These are phyloP conservation scores for Circinella umbellata DNA, from an alignment of 371 early-diverging fungal genomes.

Conservation along the genomic window DNA sequence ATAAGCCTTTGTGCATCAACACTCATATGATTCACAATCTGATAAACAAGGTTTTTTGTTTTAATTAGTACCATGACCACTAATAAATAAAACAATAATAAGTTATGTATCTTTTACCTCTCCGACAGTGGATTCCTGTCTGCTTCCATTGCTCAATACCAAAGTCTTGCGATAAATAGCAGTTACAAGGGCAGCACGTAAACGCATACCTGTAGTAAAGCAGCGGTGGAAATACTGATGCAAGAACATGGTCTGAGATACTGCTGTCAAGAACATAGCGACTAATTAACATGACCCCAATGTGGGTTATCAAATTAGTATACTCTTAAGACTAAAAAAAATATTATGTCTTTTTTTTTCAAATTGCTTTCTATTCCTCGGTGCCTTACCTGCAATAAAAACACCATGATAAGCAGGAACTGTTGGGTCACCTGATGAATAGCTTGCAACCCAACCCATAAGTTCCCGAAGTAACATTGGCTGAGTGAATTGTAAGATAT, in stretches of 20 bases:
- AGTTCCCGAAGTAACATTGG: constrained; percentile 79
- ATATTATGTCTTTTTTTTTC: neutral
- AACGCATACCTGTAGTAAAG: constrained; percentile 79
- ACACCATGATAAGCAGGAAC: constrained; percentile 69
- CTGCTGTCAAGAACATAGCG: constrained; percentile 82
- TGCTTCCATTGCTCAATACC: constrained; percentile 77
- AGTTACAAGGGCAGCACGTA: constrained; percentile 84
- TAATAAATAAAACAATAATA: neutral
- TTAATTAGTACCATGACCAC: neutral
- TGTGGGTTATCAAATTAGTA: neutral
- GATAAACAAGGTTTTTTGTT: neutral
- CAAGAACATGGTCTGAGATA: constrained; percentile 83
- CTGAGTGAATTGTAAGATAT: constrained; percentile 85
- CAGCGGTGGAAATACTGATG: constrained; percentile 93
- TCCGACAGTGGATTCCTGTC: constrained; percentile 84
- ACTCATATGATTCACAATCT: constrained; percentile 92
- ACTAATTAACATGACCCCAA: constrained; percentile 18
- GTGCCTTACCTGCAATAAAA: constrained; percentile 54
- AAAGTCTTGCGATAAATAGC: constrained; percentile 90
- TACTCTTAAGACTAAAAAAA: neutral
- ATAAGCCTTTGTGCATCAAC: constrained; percentile 85
- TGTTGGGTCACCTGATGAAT: constrained; percentile 37
- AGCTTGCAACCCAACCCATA: constrained; percentile 74
- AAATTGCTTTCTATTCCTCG: neutral
- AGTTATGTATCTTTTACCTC: constrained; percentile 38